Evolutionary conservation across 176 grass and related monocot genomes (phyloP).

Genomic region (Aegilops bicornis): DNA sequence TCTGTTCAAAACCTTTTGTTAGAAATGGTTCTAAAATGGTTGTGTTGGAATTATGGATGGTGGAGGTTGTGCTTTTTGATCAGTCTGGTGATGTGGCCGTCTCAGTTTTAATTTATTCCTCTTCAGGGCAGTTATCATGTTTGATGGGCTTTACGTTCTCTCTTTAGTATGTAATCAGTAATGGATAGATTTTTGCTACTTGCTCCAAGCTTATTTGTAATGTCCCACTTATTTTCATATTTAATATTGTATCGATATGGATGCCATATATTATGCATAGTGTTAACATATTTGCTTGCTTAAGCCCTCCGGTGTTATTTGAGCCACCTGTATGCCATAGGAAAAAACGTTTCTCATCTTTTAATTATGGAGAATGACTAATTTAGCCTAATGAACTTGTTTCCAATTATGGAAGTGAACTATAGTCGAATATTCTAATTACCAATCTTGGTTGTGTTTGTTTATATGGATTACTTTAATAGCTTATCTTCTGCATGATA

Average conservation of each 20-base stretch:
- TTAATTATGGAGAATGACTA: neutral
- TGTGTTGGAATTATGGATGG: slow-evolving; percentile 1
- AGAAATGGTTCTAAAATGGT: slow-evolving; percentile 3
- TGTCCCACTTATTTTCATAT: neutral
- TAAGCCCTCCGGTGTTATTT: neutral
- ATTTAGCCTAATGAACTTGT: neutral
- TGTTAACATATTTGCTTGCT: neutral
- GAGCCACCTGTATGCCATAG: neutral
- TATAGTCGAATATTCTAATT: neutral
- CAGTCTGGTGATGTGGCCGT: neutral
- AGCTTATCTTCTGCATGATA: neutral
- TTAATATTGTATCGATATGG: neutral
- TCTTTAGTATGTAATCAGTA: slow-evolving; percentile 1
- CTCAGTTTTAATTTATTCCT: neutral
- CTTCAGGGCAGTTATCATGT: neutral
- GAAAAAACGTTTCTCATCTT: neutral
- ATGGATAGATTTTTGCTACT: neutral
- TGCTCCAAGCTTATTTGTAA: neutral
- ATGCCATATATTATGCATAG: neutral
- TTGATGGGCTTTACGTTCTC: neutral
- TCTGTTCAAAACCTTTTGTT: neutral
- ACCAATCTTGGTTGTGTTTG: neutral
- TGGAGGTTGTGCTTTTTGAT: neutral
- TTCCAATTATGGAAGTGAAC: neutral
- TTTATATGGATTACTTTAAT: neutral